phyloP scores from a whole-genome alignment of 2,329 filamentous ascomycete species.

The Simplicillium aogashimaense region DNA sequence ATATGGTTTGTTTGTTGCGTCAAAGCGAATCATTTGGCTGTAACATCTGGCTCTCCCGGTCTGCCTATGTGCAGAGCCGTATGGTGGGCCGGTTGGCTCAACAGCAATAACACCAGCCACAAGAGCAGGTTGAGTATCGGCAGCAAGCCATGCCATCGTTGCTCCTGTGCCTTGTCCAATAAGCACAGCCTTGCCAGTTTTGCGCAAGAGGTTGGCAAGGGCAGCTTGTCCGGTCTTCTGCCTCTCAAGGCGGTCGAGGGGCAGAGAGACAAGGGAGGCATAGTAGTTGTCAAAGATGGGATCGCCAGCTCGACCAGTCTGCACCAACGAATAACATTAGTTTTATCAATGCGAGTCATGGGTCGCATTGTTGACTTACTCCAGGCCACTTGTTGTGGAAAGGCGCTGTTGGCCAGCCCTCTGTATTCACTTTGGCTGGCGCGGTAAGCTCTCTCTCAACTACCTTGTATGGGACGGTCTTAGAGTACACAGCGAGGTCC shows the following conservation, averaged over 20 bases:
- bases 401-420: conserved; percentile 14
- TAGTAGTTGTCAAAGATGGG: conserved; percentile 37
- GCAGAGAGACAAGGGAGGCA: conserved; percentile 27
- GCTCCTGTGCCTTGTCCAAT: conserved; percentile 41
- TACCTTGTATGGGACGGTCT: conserved; percentile 9
- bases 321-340: not conserved
- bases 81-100: conserved; percentile 45
- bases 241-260: conserved; percentile 15
- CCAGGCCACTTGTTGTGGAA: conserved; percentile 30
- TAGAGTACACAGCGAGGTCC: not conserved
- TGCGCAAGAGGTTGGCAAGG: conserved; percentile 29
- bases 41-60: conserved; percentile 6
- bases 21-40: conserved; percentile 12
- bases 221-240: conserved; percentile 22
- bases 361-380: conserved; percentile 8
- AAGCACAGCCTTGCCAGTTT: conserved; percentile 29
- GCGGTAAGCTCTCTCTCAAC: conserved; percentile 23
- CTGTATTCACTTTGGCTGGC: conserved; percentile 8
- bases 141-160: conserved; percentile 33
- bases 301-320: conserved; percentile 31
- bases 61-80: conserved; percentile 15
- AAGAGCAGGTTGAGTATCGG: conserved; percentile 35
- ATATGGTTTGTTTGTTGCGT: conserved; percentile 21
- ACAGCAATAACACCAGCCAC: conserved; percentile 39
- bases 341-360: no score